phyloP scores from a whole-genome alignment of 2,329 filamentous ascomycete species.

The Clarireedia hainanense region DNA sequence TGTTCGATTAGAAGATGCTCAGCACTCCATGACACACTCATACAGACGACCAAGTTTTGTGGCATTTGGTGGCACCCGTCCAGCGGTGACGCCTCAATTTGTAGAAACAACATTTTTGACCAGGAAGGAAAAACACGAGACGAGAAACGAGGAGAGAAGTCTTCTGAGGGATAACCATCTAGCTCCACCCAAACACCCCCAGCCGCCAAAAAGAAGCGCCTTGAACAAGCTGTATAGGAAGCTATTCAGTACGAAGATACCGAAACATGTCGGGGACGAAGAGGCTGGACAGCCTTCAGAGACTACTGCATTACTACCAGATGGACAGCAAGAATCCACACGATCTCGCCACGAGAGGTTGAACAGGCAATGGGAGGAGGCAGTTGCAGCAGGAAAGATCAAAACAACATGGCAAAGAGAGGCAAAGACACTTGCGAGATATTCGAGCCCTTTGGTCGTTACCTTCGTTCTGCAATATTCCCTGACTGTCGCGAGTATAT shows the following conservation, averaged over 20 bases:
- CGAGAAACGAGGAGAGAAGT: conserved; percentile 49
- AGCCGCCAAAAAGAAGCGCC: conserved; percentile 29
- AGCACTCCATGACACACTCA: conserved; percentile 49
- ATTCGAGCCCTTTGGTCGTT: conserved; percentile 61
- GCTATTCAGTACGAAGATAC: conserved; percentile 50
- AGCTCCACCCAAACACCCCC: conserved; percentile 50
- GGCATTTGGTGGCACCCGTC: conserved; percentile 62
- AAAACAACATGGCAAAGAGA: conserved; percentile 89
- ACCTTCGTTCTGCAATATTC: conserved; percentile 79
- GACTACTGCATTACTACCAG: conserved; percentile 33
- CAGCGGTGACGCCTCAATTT: conserved; percentile 54
- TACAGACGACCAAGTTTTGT: conserved; percentile 76
- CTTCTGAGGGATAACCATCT: conserved; percentile 59
- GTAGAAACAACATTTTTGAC: conserved; percentile 42
- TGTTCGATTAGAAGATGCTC: conserved; percentile 26
- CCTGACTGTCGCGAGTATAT: conserved; percentile 73
- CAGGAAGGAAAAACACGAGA: conserved; percentile 47
- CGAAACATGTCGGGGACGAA: conserved; percentile 33
- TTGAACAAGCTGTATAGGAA: conserved; percentile 34
- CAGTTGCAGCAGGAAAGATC: conserved; percentile 71
- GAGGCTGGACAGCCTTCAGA: conserved; percentile 34
- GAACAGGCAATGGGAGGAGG: conserved; percentile 75
- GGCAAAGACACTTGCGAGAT: conserved; percentile 67
- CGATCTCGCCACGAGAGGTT: conserved; percentile 48
- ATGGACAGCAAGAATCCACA: conserved; percentile 34